Evolutionary conservation across 148 eudicot genomes (phyloP), one percentile per base, ranked within the genome.

Genomic region (Camellia japonica): DNA sequence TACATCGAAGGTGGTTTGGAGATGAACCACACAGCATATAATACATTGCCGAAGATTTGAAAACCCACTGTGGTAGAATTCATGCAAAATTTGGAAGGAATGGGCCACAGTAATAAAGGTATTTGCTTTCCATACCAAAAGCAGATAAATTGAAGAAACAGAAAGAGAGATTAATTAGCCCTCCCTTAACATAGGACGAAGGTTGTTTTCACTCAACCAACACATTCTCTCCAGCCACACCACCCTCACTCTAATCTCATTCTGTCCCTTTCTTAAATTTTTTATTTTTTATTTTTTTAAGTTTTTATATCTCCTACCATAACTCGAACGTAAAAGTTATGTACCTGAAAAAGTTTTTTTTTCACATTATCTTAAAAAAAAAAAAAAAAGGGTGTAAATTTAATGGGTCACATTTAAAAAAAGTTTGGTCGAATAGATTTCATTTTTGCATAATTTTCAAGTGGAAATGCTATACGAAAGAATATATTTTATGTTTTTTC

Each of bases 201-300:
- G 55, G 83, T 79, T 68, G 77, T 75, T 82, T 75, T 75, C 87
- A 75, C 59, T 68, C 85, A 82, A 82, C 83, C 74, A 79, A 79
- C 76, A 11, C 79, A 77, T 41, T 52, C 20, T 71, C 70, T 71
- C 68, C 72, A 82, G 77, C 58, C 72, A 71, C 58, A 62, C 38
- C 72, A 30, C 3, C 18, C 7, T 54, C 73, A 52, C 70, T 71
- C 73, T 42, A 42, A 15, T 14, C 68, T 11, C 49, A 46, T 70
- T 68, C 47, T 55, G 63, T 30, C 80, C 62, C 20, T 13, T 69
- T 23, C 42, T 30, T 30, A 30, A 30, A 0, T 30, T 30, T 30
- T 23, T 23, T 23, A 30, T 23, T 23, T 23, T 30, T n/a, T n/a
- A n/a, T n/a, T 30, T 30, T 30, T 30, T 30, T 0, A 30, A 30